Conservation (phyloP, 176 grass and related monocot genomes). For the Musa itinerans region DNA sequence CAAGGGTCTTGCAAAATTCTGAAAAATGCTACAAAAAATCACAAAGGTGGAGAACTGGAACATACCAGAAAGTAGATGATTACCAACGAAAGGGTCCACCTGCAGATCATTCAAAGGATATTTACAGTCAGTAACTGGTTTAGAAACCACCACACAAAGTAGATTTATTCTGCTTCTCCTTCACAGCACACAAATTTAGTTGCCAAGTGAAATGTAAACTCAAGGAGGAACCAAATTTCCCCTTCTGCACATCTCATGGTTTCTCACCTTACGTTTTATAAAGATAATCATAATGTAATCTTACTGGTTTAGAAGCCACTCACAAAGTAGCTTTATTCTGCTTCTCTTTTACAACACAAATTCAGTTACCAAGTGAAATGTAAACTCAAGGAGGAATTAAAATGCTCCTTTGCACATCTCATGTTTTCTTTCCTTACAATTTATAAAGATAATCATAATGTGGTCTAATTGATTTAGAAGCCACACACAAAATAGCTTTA, state of each 20-base stretch:
- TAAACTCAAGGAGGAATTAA: background rate
- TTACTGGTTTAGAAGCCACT: background rate
- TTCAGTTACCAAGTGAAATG: background rate
- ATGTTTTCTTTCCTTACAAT: background rate
- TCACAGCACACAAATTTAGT: background rate
- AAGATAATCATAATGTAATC: background rate
- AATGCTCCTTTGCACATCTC: background rate
- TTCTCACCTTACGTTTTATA: background rate
- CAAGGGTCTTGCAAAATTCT: background rate
- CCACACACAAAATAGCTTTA: background rate
- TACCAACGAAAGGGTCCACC: constrained; percentile 20
- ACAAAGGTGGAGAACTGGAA: background rate
- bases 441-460: background rate
- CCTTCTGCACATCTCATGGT: background rate
- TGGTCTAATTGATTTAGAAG: background rate
- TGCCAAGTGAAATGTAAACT: background rate
- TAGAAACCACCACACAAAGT: background rate
- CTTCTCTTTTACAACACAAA: background rate
- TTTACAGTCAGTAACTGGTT: background rate
- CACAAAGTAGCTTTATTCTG: background rate
- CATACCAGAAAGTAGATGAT: constrained; percentile 23
- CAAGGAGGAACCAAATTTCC: background rate
- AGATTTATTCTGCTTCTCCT: background rate
- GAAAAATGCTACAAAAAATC: background rate
- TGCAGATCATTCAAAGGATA: constrained; percentile 1